Percentiles rank a stretch among this genome's conserved stretches.
These are phyloP conservation scores for Tagetes patula DNA, from an alignment of 129 eudicot genomes.

Conservation along the genomic window DNA sequence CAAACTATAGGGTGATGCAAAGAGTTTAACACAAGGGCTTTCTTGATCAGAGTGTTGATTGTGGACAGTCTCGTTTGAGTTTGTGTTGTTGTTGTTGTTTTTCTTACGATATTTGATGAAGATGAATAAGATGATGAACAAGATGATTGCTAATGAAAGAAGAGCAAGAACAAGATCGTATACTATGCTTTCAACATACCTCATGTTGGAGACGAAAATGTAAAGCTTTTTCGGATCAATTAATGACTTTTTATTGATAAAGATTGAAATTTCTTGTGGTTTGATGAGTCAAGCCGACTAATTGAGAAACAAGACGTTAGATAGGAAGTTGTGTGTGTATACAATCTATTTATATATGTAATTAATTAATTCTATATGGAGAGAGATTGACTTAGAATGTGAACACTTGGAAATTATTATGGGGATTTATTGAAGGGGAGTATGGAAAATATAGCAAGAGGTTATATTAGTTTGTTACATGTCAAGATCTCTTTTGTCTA, in stretches of 20 bases:
- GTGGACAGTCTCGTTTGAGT: slow-evolving; percentile 31
- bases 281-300: slow-evolving; percentile 40
- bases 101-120: slow-evolving; percentile 44
- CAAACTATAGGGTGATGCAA: slow-evolving; percentile 50
- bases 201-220: slow-evolving; percentile 38
- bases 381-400: slow-evolving; percentile 28
- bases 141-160: slow-evolving; percentile 40
- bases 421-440: slow-evolving; percentile 32
- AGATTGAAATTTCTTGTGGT: slow-evolving; percentile 10
- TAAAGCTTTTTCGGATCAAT: not conserved
- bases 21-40: slow-evolving; percentile 39
- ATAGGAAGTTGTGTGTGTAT: slow-evolving; percentile 20
- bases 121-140: slow-evolving; percentile 42
- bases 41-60: slow-evolving; percentile 38
- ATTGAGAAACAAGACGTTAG: slow-evolving; percentile 31
- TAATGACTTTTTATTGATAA: not conserved
- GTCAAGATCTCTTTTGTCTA: slow-evolving; percentile 11
- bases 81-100: slow-evolving; percentile 30
- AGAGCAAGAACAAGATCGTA: slow-evolving; percentile 44
- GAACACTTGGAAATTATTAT: slow-evolving; percentile 26
- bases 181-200: slow-evolving; percentile 32
- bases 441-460: slow-evolving; percentile 14
- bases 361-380: not conserved
- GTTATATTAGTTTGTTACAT: slow-evolving; percentile 8
- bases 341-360: not conserved